These are phyloP conservation scores for Graphiopsis chlorocephala DNA, from an alignment of 2,329 filamentous ascomycete species.

Conservation along the genomic window DNA sequence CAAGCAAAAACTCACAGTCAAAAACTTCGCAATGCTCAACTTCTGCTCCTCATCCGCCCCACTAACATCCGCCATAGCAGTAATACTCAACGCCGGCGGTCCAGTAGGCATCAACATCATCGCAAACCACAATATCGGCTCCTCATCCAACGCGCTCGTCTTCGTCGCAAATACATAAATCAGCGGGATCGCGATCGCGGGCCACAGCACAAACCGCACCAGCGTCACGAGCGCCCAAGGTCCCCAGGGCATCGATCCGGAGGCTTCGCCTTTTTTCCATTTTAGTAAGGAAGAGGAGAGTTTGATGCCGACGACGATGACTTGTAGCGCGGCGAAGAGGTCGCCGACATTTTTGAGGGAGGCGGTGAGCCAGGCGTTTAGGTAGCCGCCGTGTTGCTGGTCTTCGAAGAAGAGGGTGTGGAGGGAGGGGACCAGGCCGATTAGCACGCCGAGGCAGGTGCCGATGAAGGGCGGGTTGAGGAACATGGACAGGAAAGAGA, in stretches of 20 bases:
- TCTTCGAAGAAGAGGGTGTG: constrained; percentile 62
- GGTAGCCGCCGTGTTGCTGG: constrained; percentile 58
- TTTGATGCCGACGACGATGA: constrained; percentile 66
- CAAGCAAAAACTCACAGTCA: constrained; percentile 41
- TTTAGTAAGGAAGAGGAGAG: constrained; percentile 54
- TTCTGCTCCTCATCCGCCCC: constrained; percentile 48
- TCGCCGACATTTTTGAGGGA: constrained; percentile 61
- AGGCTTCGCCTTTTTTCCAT: constrained; percentile 44
- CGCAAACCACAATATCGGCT: constrained; percentile 65
- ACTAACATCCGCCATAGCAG: constrained; percentile 51
- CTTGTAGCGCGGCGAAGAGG: constrained; percentile 63
- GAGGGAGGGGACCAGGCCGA: constrained; percentile 59
- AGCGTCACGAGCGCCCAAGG: constrained; percentile 53
- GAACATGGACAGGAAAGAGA: constrained; percentile 50
- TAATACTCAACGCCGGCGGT: constrained; percentile 54
- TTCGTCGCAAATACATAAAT: constrained; percentile 56
- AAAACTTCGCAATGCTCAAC: constrained; percentile 53
- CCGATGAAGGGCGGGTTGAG: constrained; percentile 63
- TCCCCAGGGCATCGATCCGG: constrained; percentile 47
- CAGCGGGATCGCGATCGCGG: constrained; percentile 47
- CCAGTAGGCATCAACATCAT: constrained; percentile 61
- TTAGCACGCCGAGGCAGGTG: constrained; percentile 55
- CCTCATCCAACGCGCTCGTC: constrained; percentile 51
- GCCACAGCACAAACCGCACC: constrained; percentile 62
- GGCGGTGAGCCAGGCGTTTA: constrained; percentile 65